Evolutionary conservation across 2,329 filamentous ascomycete species (phyloP), one percentile per base, ranked within the genome.

Genomic region (Fusarium pilosicola): DNA sequence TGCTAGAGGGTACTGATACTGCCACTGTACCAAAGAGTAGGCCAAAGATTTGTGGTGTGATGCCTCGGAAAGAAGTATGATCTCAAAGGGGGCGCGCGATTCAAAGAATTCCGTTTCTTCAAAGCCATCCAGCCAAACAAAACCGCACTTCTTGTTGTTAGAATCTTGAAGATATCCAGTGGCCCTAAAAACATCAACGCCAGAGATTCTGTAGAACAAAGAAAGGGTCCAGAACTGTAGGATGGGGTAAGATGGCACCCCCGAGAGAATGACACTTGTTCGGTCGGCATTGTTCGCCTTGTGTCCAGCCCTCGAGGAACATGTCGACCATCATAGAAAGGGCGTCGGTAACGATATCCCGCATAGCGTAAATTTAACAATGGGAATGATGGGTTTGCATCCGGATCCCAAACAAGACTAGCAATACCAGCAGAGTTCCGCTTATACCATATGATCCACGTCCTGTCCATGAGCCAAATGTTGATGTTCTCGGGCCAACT

Each of bases 281-380:
- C 22, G 0, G 46, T 32, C 0, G 46, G 7, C 22, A 49, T 18
- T 10, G 20, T 49, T 49, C 5, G 46, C 2, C 46, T 49, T 30
- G 46, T 49, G 3, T 32, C 28, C 1, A 49, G 15, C 5, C 1
- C 11, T 0, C 11, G 5, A 7, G 28, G 46, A 5, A n/a, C 5
- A 0, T 49, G 0, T 7, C 22, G 15, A 9, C 11, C 15, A n/a
- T 9, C 5, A 0, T 14, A 9, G 11, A 49, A 32, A 5, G 15
- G 3, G 2, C 46, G 10, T 17, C 46, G 4, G 0, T 2, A 5
- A 18, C 28, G 46, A 18, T n/a, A 49, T n/a, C 28, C 46, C 28
- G 0, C 5, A 9, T n/a, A 32, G 0, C 10, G 0, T 22, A 32
- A 3, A 7, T 49, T 15, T 32, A 10, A 13, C 1, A n/a, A 6